Conservation (phyloP, 108 stramenopile species). For the Nitzschia inconspicua region DNA sequence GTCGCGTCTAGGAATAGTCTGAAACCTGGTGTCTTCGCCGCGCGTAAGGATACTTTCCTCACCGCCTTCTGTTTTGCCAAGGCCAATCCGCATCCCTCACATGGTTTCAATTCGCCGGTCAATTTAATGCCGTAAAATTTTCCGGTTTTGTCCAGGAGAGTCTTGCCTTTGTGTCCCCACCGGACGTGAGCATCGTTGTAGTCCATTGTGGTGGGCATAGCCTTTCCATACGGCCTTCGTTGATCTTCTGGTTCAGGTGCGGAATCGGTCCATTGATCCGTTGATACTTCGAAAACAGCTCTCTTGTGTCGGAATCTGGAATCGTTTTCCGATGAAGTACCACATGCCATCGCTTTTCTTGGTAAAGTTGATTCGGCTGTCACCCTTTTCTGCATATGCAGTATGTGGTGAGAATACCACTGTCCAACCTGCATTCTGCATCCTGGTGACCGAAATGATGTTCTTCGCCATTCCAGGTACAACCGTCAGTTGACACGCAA, state of each 20-base stretch:
- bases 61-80: not conserved
- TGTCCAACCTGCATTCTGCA: no score
- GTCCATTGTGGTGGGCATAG: not conserved
- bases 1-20: not conserved
- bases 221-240: not conserved
- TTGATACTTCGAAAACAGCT: no score
- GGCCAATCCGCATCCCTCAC: not conserved
- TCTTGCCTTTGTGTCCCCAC: not conserved
- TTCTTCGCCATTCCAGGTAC: no score
- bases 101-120: not conserved
- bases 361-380: no score
- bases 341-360: no score
- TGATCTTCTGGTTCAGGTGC: not conserved
- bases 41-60: not conserved
- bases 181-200: no score
- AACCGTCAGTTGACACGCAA: no score
- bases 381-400: no score
- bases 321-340: no score
- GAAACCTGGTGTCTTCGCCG: not conserved
- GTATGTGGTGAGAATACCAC: not conserved
- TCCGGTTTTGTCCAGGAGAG: not conserved
- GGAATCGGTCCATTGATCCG: not conserved
- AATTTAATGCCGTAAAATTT: not conserved
- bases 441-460: no score
- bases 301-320: no score